These are phyloP conservation scores for Melastoma candidum DNA, from an alignment of 441 rosid species.

Conservation along the genomic window DNA sequence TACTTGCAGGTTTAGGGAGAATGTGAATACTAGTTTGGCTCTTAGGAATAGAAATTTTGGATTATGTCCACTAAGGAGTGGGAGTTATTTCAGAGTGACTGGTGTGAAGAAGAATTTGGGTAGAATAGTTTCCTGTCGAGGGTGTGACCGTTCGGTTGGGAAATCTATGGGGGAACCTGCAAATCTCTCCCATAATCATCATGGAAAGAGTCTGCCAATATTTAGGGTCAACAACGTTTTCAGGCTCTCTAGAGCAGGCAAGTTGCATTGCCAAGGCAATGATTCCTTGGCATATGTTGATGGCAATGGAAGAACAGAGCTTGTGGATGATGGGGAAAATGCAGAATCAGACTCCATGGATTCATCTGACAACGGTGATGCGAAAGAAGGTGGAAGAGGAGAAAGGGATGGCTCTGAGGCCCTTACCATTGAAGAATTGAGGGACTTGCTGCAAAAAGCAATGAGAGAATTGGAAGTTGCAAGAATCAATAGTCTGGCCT, in stretches of 20 bases:
- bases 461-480: slow-evolving; percentile 68
- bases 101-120: slow-evolving; percentile 18
- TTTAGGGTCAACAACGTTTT: slow-evolving; percentile 19
- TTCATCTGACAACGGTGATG: slow-evolving; percentile 19
- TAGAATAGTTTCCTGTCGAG: slow-evolving; percentile 18
- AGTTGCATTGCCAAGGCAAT: slow-evolving; percentile 42
- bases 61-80: slow-evolving; percentile 23
- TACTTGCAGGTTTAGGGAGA: slow-evolving; percentile 19
- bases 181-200: slow-evolving; percentile 15
- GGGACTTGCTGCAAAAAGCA: slow-evolving; percentile 52
- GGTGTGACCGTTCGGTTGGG: slow-evolving; percentile 25
- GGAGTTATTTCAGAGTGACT: slow-evolving; percentile 19
- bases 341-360: slow-evolving; percentile 15
- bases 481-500: slow-evolving; percentile 59
- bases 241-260: slow-evolving; percentile 25
- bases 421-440: slow-evolving; percentile 47
- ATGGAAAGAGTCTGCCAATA: slow-evolving; percentile 22
- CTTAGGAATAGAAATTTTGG: slow-evolving; percentile 30
- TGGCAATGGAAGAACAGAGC: slow-evolving; percentile 47
- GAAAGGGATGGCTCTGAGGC: slow-evolving; percentile 27
- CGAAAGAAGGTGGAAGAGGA: slow-evolving; percentile 30
- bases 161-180: slow-evolving; percentile 20
- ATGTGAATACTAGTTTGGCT: slow-evolving; percentile 22
- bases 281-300: slow-evolving; percentile 53
- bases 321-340: slow-evolving; percentile 28